Base-by-base conservation (phyloP, 768 basidiomycete genomes). In the Erythrobasidium yunnanense region DNA sequence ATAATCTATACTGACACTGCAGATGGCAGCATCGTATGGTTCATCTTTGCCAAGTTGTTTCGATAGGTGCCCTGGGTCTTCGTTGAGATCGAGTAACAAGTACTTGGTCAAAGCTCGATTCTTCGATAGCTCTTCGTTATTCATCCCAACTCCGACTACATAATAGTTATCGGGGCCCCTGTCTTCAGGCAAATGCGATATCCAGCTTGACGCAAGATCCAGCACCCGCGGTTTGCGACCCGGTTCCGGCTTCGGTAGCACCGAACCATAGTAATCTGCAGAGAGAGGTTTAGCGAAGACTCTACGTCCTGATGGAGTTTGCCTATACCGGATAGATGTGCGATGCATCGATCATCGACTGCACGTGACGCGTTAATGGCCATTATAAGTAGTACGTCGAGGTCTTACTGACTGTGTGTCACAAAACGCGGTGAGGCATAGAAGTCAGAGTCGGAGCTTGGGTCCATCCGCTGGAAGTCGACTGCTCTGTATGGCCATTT, bases 11-110 rank as follows among this genome's bases (percentile, higher is more conserved):
- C 32, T 34, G 7, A 63, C 60, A 27, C 60, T 63, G 33, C 60
- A 63, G 47, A 63, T 63, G n/a, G 60, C 60, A n/a, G 60, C 60
- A 51, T 63, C 60, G 47, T 63, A 63, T 15, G 29, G 38, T 23
- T 32, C 47, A 17, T 55, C 34, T 23, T 55, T 8, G 2, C 33
- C 8, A 4, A 63, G 29, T 7, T 15, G 30, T 30, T n/a, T 27
- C 20, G 47, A 25, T 49, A 63, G 2, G 3, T 30, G 30, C 29
- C 23, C 11, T 18, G 60, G 60, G 27, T 63, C 33, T 1, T 32
- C 23, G 22, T 63, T 63, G 2, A 63, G 60, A 22, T 63, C 47
- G 4, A 51, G 17, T 7, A 63, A 46, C 4, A 51, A 15, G 38
- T 63, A 63, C 23, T 33, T 18, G 17, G 42, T n/a, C 8, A 63